Evolutionary conservation across 495 filamentous ascomycete species (phyloP).

Genomic region (Penicillium diatomitis): DNA sequence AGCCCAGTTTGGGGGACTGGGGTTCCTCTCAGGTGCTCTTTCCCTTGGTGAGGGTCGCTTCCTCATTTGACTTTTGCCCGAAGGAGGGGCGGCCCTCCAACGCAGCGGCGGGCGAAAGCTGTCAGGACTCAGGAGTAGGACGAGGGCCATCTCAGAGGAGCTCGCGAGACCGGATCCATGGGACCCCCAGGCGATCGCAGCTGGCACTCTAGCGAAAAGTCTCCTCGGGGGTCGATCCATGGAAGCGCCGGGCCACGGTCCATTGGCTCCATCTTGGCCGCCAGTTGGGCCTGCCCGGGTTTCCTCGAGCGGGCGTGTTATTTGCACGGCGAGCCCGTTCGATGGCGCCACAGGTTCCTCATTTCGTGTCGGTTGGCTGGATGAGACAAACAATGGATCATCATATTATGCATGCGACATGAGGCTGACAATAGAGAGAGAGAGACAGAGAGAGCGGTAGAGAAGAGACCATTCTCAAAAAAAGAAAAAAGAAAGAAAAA

Average conservation of each 20-base stretch:
- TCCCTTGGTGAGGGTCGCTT: background rate
- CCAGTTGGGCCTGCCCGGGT: background rate
- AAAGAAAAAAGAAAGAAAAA: too few relatives aligned
- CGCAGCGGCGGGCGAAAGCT: too few relatives aligned
- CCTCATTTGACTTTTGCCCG: conserved; percentile 1
- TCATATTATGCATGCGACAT: too few relatives aligned
- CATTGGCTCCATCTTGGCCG: background rate
- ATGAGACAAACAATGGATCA: background rate
- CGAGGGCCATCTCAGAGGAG: conserved; percentile 1
- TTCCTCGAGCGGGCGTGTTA: background rate
- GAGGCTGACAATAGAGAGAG: too few relatives aligned
- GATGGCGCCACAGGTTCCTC: conserved; percentile 14
- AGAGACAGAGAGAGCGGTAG: too few relatives aligned
- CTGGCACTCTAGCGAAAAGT: conserved; percentile 17
- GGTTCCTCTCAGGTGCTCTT: background rate
- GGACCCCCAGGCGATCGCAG: conserved; percentile 14
- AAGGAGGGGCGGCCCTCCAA: background rate
- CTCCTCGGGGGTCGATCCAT: conserved; percentile 10
- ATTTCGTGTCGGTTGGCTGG: background rate
- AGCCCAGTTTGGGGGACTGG: background rate
- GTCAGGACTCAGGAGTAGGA: too few relatives aligned
- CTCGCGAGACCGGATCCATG: conserved; percentile 14
- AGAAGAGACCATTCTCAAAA: too few relatives aligned
- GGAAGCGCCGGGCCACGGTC: conserved; percentile 5
- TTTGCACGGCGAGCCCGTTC: conserved; percentile 9